Conservation (phyloP, 495 filamentous ascomycete species). For the Neohortaea acidophila region DNA sequence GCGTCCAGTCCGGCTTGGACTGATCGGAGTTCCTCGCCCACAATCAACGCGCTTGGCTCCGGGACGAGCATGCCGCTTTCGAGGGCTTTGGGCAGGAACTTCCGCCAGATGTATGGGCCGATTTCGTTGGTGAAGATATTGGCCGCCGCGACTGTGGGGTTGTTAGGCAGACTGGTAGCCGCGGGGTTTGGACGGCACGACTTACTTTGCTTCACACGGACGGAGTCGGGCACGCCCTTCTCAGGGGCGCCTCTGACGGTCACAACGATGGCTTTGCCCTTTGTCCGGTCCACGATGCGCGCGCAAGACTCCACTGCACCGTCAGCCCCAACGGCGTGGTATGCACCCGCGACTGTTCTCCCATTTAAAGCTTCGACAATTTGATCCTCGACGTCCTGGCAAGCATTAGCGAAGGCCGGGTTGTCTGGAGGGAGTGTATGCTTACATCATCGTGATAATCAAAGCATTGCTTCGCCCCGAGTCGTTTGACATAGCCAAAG, state of each 20-base stretch:
- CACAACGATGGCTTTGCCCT: constrained; percentile 16
- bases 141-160: constrained; percentile 4
- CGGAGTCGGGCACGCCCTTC: constrained; percentile 11
- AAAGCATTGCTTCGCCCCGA: constrained; percentile 24
- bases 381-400: constrained; percentile 18
- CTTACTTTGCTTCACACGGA: constrained; percentile 13
- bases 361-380: constrained; percentile 20
- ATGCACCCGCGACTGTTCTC: constrained; percentile 19
- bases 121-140: constrained; percentile 19
- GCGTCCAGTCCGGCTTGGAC: constrained; percentile 16
- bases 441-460: constrained; percentile 25
- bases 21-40: constrained; percentile 18
- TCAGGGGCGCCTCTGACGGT: constrained; percentile 12
- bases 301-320: constrained; percentile 13
- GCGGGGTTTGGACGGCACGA: not conserved
- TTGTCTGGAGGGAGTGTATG: no score
- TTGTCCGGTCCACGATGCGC: constrained; percentile 12
- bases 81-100: constrained; percentile 20
- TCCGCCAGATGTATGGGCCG: constrained; percentile 19
- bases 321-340: constrained; percentile 12
- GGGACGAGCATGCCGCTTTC: constrained; percentile 11
- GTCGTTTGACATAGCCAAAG: constrained; percentile 24
- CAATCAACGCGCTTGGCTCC: constrained; percentile 17
- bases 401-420: no score
- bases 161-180: not conserved